phyloP scores from a whole-genome alignment of 805 yeast species.

The Saccharomyces eubayanus region DNA sequence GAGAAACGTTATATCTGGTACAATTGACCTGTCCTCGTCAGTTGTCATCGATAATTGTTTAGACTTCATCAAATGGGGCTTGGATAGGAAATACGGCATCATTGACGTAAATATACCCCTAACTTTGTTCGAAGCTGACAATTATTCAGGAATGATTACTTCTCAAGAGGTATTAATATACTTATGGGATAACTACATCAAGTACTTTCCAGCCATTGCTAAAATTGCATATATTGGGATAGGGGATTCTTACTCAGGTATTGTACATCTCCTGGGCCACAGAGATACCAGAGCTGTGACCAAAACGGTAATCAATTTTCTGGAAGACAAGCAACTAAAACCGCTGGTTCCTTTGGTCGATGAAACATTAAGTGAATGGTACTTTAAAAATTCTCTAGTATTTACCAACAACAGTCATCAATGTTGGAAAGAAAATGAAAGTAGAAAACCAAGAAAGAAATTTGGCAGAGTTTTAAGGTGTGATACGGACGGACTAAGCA shows the following conservation, averaged over 20 bases:
- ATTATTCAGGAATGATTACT: slow-evolving; percentile 53
- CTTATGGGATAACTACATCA: slow-evolving; percentile 85
- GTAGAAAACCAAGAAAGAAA: slow-evolving; percentile 77
- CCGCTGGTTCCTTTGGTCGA: slow-evolving; percentile 82
- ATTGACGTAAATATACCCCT: slow-evolving; percentile 80
- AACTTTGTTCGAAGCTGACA: slow-evolving; percentile 35
- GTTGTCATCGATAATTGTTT: slow-evolving; percentile 68
- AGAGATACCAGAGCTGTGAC: slow-evolving; percentile 58
- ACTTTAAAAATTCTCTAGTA: slow-evolving; percentile 72
- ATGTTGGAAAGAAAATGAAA: slow-evolving; percentile 62
- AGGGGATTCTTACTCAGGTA: slow-evolving; percentile 83
- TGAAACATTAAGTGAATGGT: slow-evolving; percentile 88
- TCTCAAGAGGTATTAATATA: slow-evolving; percentile 72
- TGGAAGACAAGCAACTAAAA: slow-evolving; percentile 60
- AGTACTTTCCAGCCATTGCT: slow-evolving; percentile 55
- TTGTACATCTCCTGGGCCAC: slow-evolving; percentile 82
- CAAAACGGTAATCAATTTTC: slow-evolving; percentile 60
- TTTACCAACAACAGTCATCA: slow-evolving; percentile 69
- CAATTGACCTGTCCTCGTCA: slow-evolving; percentile 62
- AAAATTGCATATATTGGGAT: slow-evolving; percentile 76
- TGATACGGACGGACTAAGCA: slow-evolving; percentile 62
- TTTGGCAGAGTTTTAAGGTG: slow-evolving; percentile 82
- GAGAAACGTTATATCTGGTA: slow-evolving; percentile 70
- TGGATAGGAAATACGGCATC: slow-evolving; percentile 56
- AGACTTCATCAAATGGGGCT: slow-evolving; percentile 62